Conservation (phyloP, 2,329 filamentous ascomycete genomes). For the Biscogniauxia marginata region DNA sequence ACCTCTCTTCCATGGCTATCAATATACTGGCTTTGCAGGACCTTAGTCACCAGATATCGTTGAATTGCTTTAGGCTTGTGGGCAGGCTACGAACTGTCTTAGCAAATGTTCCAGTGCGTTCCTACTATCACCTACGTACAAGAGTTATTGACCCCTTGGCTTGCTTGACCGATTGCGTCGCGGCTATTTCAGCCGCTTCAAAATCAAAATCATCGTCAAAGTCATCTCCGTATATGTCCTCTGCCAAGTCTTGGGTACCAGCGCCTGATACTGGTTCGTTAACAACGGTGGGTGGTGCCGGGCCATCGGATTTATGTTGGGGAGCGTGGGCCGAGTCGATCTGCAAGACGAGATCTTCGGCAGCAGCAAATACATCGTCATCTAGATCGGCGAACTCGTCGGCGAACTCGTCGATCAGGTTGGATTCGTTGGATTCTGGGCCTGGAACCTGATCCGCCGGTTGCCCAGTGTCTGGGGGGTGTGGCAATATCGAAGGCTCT, state of each 20-base stretch:
- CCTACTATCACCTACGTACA: constrained; percentile 51
- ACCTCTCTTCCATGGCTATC: constrained; percentile 59
- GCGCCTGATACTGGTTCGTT: constrained; percentile 10
- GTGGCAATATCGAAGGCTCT: constrained; percentile 8
- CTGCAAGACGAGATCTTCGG: constrained; percentile 41
- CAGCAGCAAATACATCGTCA: constrained; percentile 56
- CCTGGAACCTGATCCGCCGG: constrained; percentile 7
- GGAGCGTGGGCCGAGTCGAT: constrained; percentile 31
- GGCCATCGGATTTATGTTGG: constrained; percentile 12
- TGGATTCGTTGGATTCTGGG: constrained; percentile 15
- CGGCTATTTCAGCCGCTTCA: constrained; percentile 70
- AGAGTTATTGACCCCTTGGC: constrained; percentile 35
- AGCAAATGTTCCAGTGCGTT: constrained; percentile 47
- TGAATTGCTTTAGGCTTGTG: constrained; percentile 74
- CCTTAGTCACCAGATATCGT: constrained; percentile 77
- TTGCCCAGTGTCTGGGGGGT: constrained; percentile 17
- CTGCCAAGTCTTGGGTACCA: constrained; percentile 36
- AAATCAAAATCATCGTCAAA: constrained; percentile 74
- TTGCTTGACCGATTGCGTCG: constrained; percentile 60
- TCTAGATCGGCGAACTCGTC: constrained; percentile 68
- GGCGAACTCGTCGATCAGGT: constrained; percentile 33
- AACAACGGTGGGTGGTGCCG: constrained; percentile 13
- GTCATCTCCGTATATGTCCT: constrained; percentile 64
- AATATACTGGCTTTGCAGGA: constrained; percentile 67
- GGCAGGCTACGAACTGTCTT: constrained; percentile 65